Evolutionary conservation across 495 filamentous ascomycete species (phyloP), one percentile per base, ranked within the genome.

Genomic region (Hypoxylon subgilvum): DNA sequence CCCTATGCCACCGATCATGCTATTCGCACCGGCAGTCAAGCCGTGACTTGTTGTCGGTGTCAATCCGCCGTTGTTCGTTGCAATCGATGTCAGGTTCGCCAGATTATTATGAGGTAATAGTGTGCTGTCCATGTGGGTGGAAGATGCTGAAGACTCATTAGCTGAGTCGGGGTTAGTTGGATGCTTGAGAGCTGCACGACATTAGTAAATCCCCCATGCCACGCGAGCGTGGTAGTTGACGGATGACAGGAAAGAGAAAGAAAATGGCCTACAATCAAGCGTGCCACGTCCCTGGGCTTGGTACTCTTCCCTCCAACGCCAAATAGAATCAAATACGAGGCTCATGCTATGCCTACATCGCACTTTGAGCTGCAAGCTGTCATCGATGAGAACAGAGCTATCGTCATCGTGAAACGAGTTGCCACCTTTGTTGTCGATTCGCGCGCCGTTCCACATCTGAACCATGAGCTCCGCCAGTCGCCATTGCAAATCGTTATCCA

Each of bases 301-400:
- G 57, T 88, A 88, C 70, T 92, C 88, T 66, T 95, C 90, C 52
- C 92, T 81, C 92, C 92, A 97, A 47, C 91, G 85, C 91, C 91
- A 96, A 18, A 95, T 90, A 3, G 88, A 91, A 73, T 97, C 92
- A 69, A 88, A 96, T 2, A 97, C 88, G 5, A 96, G 78, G 61
- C 89, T 93, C 88, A 97, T 92, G 71, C 90, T 95, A 83, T 93
- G 92, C 7, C 92, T 83, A 66, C 90, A 94, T 49, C 90, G 84
- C 4, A 96, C 90, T 71, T 91, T 92, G 12, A 97, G 77, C 72
- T 92, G 86, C 41, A 97, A 69, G 28, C 78, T 86, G 76, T 89
- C 88, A 67, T 96, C 90, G 9, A 83, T 76, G 32, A 69, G 69
- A 21, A 74, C 69, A 13, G 69, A 58, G 22, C 61, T 62, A 44